A percentile compares a stretch with the other conserved stretches of the same genome.
These are phyloP conservation scores for Rhamnella rubrinervis DNA, from an alignment of 331 rosid genomes.

Conservation along the genomic window DNA sequence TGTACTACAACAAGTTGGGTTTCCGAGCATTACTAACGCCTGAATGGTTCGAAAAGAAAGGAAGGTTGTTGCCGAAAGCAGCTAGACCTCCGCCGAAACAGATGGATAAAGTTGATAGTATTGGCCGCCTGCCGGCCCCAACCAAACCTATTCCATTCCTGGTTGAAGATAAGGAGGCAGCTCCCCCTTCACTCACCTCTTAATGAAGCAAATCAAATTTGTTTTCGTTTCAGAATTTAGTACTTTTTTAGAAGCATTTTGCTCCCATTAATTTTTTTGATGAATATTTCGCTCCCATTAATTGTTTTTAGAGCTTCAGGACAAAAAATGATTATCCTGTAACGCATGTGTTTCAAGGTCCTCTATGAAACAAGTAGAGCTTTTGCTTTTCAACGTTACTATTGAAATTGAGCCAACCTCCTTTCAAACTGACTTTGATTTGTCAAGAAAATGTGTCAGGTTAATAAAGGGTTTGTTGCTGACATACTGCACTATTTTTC, in stretches of 20 bases:
- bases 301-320: not conserved
- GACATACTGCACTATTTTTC: too few species aligned
- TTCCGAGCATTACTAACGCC: slow-evolving; percentile 78
- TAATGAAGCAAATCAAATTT: slow-evolving; percentile 16
- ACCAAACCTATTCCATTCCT: slow-evolving; percentile 79
- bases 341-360: not conserved
- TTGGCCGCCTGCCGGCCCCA: slow-evolving; percentile 93
- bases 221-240: slow-evolving; percentile 22
- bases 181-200: slow-evolving; percentile 29
- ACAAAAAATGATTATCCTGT: not conserved
- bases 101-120: slow-evolving; percentile 77
- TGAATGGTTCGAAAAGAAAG: slow-evolving; percentile 97
- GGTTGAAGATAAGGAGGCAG: slow-evolving; percentile 34
- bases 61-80: slow-evolving; percentile 86
- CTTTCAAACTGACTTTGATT: too few species aligned
- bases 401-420: too few species aligned
- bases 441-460: too few species aligned
- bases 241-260: slow-evolving; percentile 9
- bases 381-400: too few species aligned
- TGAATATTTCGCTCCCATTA: slow-evolving; percentile 14
- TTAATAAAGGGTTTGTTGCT: too few species aligned
- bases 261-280: slow-evolving; percentile 7
- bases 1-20: slow-evolving; percentile 83
- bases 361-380: too few species aligned
- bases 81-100: slow-evolving; percentile 97